phyloP scores from a whole-genome alignment of 805 yeast species.

The Saturnispora quitensis region DNA sequence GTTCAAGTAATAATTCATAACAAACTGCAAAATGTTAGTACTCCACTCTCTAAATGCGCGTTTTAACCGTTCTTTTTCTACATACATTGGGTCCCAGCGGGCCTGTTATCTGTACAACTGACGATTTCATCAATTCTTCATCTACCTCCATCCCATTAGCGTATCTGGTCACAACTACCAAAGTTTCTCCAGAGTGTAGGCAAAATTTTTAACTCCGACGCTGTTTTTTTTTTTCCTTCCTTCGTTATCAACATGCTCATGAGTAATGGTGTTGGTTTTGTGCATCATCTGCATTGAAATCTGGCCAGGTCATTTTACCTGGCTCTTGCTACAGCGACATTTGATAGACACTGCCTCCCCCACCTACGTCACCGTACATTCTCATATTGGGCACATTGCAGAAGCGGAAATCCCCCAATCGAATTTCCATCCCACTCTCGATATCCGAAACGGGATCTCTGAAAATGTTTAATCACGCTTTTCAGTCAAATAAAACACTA shows the following conservation, averaged over 20 bases:
- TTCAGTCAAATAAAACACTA: not conserved
- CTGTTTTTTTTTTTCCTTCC: not conserved
- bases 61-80: not conserved
- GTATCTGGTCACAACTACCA: not conserved
- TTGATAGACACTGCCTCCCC: no score
- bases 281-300: no score
- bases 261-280: not conserved
- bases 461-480: not conserved
- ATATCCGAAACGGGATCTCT: not conserved
- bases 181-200: not conserved
- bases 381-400: not conserved
- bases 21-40: slow-evolving; percentile 10
- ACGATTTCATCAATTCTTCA: not conserved
- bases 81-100: not conserved
- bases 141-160: not conserved
- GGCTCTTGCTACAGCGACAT: no score
- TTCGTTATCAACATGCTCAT: not conserved
- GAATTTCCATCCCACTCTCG: not conserved
- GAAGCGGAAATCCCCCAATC: not conserved
- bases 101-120: not conserved
- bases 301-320: no score
- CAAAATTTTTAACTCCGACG: not conserved
- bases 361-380: not conserved
- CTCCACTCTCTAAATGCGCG: not conserved
- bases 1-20: slow-evolving; percentile 14